Conservation (phyloP, 306 rosid species). For the Cyclanthera cordifolia region DNA sequence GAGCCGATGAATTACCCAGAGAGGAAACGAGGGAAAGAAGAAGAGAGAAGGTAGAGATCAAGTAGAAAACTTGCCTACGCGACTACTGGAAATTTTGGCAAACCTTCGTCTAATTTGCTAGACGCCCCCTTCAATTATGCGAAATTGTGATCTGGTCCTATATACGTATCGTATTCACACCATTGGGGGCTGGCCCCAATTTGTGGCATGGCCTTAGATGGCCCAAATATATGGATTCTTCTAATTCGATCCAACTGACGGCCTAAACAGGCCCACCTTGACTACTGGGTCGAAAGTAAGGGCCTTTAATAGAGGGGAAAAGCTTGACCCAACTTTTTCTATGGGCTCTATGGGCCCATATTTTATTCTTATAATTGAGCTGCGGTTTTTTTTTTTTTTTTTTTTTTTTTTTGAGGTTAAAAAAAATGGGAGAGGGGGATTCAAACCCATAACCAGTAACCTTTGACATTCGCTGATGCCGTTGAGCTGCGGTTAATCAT, state of each 20-base stretch:
- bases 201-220: too few relatives aligned
- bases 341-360: neutral
- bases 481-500: too few relatives aligned
- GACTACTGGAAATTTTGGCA: constrained; percentile 2
- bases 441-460: too few relatives aligned
- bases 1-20: neutral
- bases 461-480: too few relatives aligned
- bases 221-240: neutral
- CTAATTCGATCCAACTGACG: neutral
- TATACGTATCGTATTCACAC: too few relatives aligned
- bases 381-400: too few relatives aligned
- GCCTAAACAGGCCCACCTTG: neutral
- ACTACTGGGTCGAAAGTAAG: too few relatives aligned
- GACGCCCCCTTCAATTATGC: neutral
- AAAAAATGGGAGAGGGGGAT: too few relatives aligned
- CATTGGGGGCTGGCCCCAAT: neutral
- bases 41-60: neutral
- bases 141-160: neutral
- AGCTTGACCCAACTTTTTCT: too few relatives aligned
- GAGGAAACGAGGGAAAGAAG: neutral
- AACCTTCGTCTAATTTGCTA: neutral
- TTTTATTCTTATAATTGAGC: too few relatives aligned
- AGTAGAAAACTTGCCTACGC: neutral
- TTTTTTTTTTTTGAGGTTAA: too few relatives aligned
- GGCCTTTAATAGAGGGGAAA: too few relatives aligned